Evolutionary conservation across 352 stramenopile genomes (phyloP).

Genomic region (Globisporangium parvum): DNA sequence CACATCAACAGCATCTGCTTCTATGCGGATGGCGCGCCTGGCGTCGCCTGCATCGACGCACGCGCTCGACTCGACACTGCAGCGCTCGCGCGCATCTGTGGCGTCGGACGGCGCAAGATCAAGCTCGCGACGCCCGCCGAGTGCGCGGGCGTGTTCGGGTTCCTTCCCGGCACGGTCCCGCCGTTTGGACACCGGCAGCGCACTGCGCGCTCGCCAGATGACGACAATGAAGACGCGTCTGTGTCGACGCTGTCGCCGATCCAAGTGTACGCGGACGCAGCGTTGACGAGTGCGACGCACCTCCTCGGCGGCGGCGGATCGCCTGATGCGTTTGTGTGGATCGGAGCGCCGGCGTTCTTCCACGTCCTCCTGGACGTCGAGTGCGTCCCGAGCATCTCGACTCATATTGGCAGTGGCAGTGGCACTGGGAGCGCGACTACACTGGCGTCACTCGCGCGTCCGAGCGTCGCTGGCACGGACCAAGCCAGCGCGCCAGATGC

Average conservation of each 20-base stretch:
- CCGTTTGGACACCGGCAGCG: slow-evolving; percentile 37
- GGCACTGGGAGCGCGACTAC: slow-evolving; percentile 1
- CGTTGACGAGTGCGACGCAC: slow-evolving; percentile 24
- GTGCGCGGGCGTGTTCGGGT: slow-evolving; percentile 55
- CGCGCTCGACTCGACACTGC: slow-evolving; percentile 55
- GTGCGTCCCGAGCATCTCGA: slow-evolving; percentile 20
- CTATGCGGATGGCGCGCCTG: slow-evolving; percentile 56
- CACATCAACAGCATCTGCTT: slow-evolving; percentile 74
- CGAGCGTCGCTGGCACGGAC: neutral
- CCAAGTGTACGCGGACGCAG: slow-evolving; percentile 35
- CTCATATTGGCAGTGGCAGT: neutral
- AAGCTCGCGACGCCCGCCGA: slow-evolving; percentile 60
- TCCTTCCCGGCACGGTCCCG: slow-evolving; percentile 53
- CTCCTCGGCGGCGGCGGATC: slow-evolving; percentile 47
- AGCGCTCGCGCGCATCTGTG: slow-evolving; percentile 37
- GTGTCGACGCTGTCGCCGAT: slow-evolving; percentile 3
- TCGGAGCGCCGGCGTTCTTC: slow-evolving; percentile 39
- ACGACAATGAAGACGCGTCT: neutral
- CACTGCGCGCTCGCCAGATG: neutral
- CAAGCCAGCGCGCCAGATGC: neutral
- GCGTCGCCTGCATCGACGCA: slow-evolving; percentile 53
- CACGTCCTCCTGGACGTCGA: slow-evolving; percentile 23
- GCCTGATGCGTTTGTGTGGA: slow-evolving; percentile 32
- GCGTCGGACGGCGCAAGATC: slow-evolving; percentile 51
- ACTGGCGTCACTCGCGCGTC: neutral